These are phyloP conservation scores for Pseudocercospora cruenta DNA, from an alignment of 2,329 filamentous ascomycete genomes.

Conservation along the genomic window DNA sequence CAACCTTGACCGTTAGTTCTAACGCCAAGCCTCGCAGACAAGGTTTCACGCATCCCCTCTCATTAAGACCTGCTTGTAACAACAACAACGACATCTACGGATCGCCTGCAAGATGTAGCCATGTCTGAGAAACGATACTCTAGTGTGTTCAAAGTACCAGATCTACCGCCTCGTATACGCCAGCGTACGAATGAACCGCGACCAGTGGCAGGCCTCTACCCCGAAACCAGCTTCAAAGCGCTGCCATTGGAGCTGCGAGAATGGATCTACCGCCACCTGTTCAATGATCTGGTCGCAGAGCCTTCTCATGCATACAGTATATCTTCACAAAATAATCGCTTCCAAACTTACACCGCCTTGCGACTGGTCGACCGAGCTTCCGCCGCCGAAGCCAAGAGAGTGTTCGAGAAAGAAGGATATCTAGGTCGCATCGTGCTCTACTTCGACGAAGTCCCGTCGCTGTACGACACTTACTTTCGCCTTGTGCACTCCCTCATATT, in stretches of 20 bases:
- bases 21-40: background rate
- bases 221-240: background rate
- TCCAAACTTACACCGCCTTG: background rate
- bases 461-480: no score
- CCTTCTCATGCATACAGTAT: background rate
- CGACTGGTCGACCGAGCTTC: background rate
- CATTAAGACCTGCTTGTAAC: no score
- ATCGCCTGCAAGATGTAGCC: background rate
- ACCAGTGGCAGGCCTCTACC: background rate
- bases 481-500: background rate
- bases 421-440: no score
- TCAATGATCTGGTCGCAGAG: background rate
- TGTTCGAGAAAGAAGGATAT: background rate
- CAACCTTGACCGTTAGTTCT: no score
- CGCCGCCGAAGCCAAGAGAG: background rate
- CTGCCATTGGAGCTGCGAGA: background rate
- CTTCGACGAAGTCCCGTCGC: no score
- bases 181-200: background rate
- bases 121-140: background rate
- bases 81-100: no score
- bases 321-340: background rate
- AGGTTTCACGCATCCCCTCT: background rate
- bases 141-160: background rate
- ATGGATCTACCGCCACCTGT: no score
- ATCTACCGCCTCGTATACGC: background rate